Percentiles rank a stretch among this genome's conserved stretches.
Evolutionary conservation across 805 yeast species (phyloP).

Genomic region (Hanseniaspora taiwanica): DNA sequence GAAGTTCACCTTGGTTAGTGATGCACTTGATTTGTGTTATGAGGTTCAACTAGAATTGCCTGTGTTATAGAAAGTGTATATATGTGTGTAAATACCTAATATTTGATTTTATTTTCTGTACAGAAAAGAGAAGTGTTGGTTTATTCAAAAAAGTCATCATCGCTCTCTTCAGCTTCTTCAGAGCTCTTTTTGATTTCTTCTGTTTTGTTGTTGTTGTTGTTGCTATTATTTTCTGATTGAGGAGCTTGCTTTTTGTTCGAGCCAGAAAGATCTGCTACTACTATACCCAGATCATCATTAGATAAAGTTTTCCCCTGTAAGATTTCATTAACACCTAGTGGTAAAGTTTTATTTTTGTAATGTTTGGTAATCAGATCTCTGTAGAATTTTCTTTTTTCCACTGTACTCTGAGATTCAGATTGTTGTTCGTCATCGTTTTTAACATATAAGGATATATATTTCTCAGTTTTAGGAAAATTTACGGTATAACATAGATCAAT

Average conservation of each 20-base stretch:
- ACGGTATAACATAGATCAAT: slow-evolving; percentile 63
- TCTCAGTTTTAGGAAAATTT: slow-evolving; percentile 65
- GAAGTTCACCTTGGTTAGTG: slow-evolving; percentile 42
- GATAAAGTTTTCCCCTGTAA: slow-evolving; percentile 23
- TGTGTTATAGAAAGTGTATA: too few species aligned
- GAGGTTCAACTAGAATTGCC: slow-evolving; percentile 12
- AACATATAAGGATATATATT: slow-evolving; percentile 60
- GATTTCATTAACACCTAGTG: slow-evolving; percentile 39
- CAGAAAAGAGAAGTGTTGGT: too few species aligned
- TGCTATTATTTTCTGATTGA: slow-evolving; percentile 11
- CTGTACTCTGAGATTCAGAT: slow-evolving; percentile 31
- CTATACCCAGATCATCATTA: slow-evolving; percentile 16
- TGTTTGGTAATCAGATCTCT: slow-evolving; percentile 40
- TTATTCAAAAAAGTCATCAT: slow-evolving; percentile 34
- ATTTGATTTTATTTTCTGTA: background rate
- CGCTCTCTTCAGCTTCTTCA: slow-evolving; percentile 20
- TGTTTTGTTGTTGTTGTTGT: slow-evolving; percentile 8
- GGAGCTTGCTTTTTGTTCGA: slow-evolving; percentile 6
- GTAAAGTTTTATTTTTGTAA: slow-evolving; percentile 40
- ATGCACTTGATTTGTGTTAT: slow-evolving; percentile 49
- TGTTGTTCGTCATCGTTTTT: slow-evolving; percentile 18
- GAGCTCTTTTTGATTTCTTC: slow-evolving; percentile 5
- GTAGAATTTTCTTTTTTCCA: slow-evolving; percentile 31
- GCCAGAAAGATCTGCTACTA: slow-evolving; percentile 1
- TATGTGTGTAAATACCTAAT: too few species aligned